A percentile compares a stretch with the other conserved stretches of the same genome.
phyloP scores from a whole-genome alignment of 2,329 filamentous ascomycete species.

The Elsinoe perseae region DNA sequence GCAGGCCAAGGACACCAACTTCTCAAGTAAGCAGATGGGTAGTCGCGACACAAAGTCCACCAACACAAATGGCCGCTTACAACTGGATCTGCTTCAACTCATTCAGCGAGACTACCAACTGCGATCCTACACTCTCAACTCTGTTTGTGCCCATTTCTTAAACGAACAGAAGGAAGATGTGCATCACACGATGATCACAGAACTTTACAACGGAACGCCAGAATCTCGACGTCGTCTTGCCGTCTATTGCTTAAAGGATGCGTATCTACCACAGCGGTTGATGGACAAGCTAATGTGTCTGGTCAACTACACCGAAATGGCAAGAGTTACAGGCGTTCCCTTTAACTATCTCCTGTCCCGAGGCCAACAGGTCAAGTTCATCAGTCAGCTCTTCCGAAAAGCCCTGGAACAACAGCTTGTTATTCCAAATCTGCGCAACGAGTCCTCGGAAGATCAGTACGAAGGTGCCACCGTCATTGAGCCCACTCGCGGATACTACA shows the following conservation, averaged over 20 bases:
- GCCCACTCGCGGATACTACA: slow-evolving; percentile 85
- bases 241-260: slow-evolving; percentile 95
- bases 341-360: slow-evolving; percentile 90
- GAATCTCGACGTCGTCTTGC: slow-evolving; percentile 86
- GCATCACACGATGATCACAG: slow-evolving; percentile 98
- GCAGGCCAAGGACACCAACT: slow-evolving; percentile 67
- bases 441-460: slow-evolving; percentile 75
- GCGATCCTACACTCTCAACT: slow-evolving; percentile 94
- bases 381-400: slow-evolving; percentile 95
- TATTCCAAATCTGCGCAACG: slow-evolving; percentile 73
- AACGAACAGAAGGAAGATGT: slow-evolving; percentile 98
- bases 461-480: slow-evolving; percentile 98
- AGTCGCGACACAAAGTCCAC: slow-evolving; percentile 90
- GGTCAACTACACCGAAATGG: slow-evolving; percentile 99
- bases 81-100: slow-evolving; percentile 88
- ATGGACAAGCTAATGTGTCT: slow-evolving; percentile 98
- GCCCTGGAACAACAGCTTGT: slow-evolving; percentile 88
- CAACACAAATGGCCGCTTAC: slow-evolving; percentile 87
- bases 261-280: slow-evolving; percentile 83
- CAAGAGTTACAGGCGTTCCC: slow-evolving; percentile 94
- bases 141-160: slow-evolving; percentile 87
- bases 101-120: slow-evolving; percentile 92
- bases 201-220: slow-evolving; percentile 90
- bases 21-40: slow-evolving; percentile 97
- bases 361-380: slow-evolving; percentile 94